Percentiles rank a stretch among this genome's conserved stretches.
Conservation (phyloP, 164 flowering plant genomes). For the Echeveria elegans region DNA sequence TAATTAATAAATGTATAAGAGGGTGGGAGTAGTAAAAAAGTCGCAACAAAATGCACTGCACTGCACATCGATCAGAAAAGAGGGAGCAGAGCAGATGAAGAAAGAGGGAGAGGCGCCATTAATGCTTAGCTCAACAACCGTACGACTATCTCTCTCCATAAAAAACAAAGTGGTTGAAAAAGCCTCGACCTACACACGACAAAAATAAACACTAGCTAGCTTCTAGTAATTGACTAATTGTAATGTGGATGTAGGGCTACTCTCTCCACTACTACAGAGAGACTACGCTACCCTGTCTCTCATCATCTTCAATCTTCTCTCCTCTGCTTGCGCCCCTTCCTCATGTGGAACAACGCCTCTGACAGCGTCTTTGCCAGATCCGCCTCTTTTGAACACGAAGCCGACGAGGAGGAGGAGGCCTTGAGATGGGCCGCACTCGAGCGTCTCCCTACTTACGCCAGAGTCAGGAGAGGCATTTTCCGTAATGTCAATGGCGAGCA, state of each 20-base stretch:
- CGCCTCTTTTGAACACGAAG: slow-evolving; percentile 47
- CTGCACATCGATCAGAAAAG: background rate
- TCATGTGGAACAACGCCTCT: slow-evolving; percentile 76
- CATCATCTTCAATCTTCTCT: background rate
- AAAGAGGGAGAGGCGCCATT: slow-evolving; percentile 5
- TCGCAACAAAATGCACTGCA: background rate
- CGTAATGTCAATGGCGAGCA: slow-evolving; percentile 48
- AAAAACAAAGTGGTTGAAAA: background rate
- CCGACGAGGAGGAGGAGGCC: slow-evolving; percentile 68
- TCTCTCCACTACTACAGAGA: background rate
- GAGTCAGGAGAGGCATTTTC: slow-evolving; percentile 74
- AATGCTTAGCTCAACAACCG: slow-evolving; percentile 8
- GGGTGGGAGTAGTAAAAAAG: background rate
- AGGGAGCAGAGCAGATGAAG: background rate
- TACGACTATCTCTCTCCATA: background rate
- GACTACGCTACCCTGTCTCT: background rate
- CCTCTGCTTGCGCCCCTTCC: background rate
- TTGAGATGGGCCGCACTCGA: slow-evolving; percentile 93
- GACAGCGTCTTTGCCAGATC: slow-evolving; percentile 56
- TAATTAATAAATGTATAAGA: background rate
- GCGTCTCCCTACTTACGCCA: slow-evolving; percentile 69
- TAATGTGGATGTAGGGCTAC: too few species aligned
- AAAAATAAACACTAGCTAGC: background rate
- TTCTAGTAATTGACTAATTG: too few species aligned
- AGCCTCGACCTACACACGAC: background rate